Conservation (phyloP, 805 yeast genomes). For the Diddensiella santjacobensis region DNA sequence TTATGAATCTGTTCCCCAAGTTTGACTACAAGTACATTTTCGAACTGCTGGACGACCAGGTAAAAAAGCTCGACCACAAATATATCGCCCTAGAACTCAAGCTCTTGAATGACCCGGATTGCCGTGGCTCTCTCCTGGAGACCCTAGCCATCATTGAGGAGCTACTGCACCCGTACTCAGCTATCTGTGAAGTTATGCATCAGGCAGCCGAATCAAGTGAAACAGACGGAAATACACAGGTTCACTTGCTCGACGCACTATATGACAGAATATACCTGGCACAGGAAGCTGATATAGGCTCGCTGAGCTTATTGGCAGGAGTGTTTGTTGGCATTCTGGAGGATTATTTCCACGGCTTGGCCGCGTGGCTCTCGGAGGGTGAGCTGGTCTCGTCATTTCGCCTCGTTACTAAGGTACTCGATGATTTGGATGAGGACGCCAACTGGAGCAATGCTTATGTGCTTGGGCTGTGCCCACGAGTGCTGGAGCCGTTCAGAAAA, state of each 20-base stretch:
- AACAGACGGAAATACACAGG: slow-evolving; percentile 1
- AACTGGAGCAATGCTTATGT: slow-evolving; percentile 1
- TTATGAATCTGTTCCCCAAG: slow-evolving; percentile 9
- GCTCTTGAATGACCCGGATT: slow-evolving; percentile 1
- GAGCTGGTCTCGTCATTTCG: neutral
- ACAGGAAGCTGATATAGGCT: neutral
- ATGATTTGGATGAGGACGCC: neutral
- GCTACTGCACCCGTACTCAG: slow-evolving; percentile 9
- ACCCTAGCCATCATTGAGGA: neutral
- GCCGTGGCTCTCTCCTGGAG: slow-evolving; percentile 7
- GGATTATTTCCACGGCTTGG: slow-evolving; percentile 5
- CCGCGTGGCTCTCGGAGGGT: slow-evolving; percentile 6
- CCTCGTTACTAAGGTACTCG: neutral
- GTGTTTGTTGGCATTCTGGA: slow-evolving; percentile 5
- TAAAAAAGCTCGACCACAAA: slow-evolving; percentile 4
- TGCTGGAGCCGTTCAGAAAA: slow-evolving; percentile 1
- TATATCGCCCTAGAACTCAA: slow-evolving; percentile 11
- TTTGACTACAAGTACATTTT: slow-evolving; percentile 14
- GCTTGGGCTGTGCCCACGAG: slow-evolving; percentile 6
- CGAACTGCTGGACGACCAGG: slow-evolving; percentile 11
- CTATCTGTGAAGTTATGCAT: slow-evolving; percentile 7
- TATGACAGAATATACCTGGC: neutral
- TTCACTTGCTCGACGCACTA: slow-evolving; percentile 9
- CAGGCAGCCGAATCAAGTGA: neutral
- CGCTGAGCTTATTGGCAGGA: neutral